Evolutionary conservation across 2,329 filamentous ascomycete genomes (phyloP).

Genomic region (Clonostachys chloroleuca): DNA sequence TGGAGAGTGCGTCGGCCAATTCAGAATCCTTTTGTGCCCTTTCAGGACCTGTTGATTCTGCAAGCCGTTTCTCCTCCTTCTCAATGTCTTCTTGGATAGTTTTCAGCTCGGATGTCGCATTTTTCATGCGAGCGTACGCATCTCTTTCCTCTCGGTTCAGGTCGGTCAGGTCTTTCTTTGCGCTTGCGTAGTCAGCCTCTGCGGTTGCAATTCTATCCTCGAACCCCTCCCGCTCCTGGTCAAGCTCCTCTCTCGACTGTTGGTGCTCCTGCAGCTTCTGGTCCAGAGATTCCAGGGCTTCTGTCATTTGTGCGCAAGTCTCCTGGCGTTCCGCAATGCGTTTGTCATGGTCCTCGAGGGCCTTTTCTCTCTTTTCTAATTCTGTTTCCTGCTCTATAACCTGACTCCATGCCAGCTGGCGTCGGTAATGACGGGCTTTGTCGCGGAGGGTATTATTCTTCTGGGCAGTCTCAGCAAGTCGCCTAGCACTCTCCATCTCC

Average conservation of each 20-base stretch:
- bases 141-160: conserved; percentile 61
- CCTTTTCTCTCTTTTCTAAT: conserved; percentile 27
- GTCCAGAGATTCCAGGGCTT: conserved; percentile 39
- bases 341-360: conserved; percentile 14
- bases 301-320: conserved; percentile 36
- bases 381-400: conserved; percentile 70
- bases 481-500: conserved; percentile 53
- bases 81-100: conserved; percentile 41
- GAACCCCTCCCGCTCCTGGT: conserved; percentile 40
- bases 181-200: conserved; percentile 47
- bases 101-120: conserved; percentile 40
- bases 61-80: conserved; percentile 57
- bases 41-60: conserved; percentile 65
- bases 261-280: conserved; percentile 33
- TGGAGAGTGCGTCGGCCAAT: conserved; percentile 19
- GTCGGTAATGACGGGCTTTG: conserved; percentile 52
- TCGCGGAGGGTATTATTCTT: conserved; percentile 62
- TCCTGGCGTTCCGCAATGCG: conserved; percentile 18
- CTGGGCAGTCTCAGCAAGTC: conserved; percentile 60
- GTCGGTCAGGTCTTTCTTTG: conserved; percentile 46
- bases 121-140: conserved; percentile 54
- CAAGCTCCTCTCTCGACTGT: conserved; percentile 31
- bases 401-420: conserved; percentile 82
- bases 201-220: conserved; percentile 35
- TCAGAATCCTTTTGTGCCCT: conserved; percentile 60